A percentile compares a stretch with the other conserved stretches of the same genome.
Conservation (phyloP, 345 rosid species). For the Aegle marmelos region DNA sequence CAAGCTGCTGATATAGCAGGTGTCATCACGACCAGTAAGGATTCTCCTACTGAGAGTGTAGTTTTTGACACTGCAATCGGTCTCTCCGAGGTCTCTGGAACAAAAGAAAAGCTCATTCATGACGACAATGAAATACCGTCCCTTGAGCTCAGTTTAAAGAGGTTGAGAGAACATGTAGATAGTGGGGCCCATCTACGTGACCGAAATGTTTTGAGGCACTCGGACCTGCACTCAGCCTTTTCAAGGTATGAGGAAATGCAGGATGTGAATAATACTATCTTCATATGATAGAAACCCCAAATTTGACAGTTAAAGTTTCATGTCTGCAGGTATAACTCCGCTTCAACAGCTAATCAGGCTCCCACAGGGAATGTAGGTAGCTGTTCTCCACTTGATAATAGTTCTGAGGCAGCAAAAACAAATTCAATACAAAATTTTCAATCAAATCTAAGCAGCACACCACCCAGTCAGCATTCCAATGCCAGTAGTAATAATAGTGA, state of each 20-base stretch:
- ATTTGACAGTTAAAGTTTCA: slow-evolving; percentile 7
- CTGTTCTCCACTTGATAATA: slow-evolving; percentile 40
- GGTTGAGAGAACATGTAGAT: slow-evolving; percentile 32
- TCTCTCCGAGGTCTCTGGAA: slow-evolving; percentile 20
- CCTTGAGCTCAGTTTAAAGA: slow-evolving; percentile 46
- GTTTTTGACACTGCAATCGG: slow-evolving; percentile 16
- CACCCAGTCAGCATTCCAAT: slow-evolving; percentile 33
- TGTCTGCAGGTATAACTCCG: slow-evolving; percentile 39
- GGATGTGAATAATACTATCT: not conserved
- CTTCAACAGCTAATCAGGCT: slow-evolving; percentile 34
- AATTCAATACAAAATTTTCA: slow-evolving; percentile 32
- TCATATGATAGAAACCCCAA: not conserved
- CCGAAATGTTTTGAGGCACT: slow-evolving; percentile 39
- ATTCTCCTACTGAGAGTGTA: slow-evolving; percentile 25
- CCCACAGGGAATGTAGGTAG: slow-evolving; percentile 38
- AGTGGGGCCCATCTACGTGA: slow-evolving; percentile 22
- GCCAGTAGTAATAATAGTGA: slow-evolving; percentile 48
- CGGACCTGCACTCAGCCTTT: slow-evolving; percentile 49
- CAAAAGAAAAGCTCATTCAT: slow-evolving; percentile 22
- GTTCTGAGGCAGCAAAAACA: slow-evolving; percentile 42
- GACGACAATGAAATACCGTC: slow-evolving; percentile 32
- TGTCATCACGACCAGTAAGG: slow-evolving; percentile 10
- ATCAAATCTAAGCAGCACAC: slow-evolving; percentile 33
- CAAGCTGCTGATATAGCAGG: slow-evolving; percentile 21
- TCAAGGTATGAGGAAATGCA: slow-evolving; percentile 34